These are phyloP conservation scores for Starmerella cellae DNA, from an alignment of 805 yeast species.

Conservation along the genomic window DNA sequence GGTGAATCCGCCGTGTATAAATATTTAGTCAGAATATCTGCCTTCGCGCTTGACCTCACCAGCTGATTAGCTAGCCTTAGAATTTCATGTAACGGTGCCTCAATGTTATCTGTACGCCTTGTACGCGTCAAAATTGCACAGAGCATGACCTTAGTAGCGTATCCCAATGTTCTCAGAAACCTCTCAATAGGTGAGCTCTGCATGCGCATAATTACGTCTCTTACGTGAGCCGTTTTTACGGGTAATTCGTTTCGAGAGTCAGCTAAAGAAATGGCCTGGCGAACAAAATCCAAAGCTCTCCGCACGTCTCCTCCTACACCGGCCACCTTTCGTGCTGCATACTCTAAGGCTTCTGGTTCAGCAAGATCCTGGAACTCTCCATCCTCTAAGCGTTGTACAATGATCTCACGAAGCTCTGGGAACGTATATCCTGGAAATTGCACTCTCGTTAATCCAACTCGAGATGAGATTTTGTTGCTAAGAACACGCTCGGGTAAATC, in stretches of 20 bases:
- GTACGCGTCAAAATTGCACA: constrained; percentile 51
- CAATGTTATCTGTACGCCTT: constrained; percentile 57
- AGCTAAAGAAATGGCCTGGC: constrained; percentile 68
- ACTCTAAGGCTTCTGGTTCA: constrained; percentile 50
- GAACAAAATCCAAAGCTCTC: constrained; percentile 74
- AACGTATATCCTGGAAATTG: constrained; percentile 82
- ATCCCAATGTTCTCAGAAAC: constrained; percentile 47
- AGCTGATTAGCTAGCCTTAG: constrained; percentile 59
- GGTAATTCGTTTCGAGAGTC: constrained; percentile 33
- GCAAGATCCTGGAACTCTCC: background rate
- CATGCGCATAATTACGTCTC: constrained; percentile 67
- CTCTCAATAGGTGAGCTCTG: constrained; percentile 57
- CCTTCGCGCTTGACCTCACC: constrained; percentile 32
- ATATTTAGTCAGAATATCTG: constrained; percentile 18
- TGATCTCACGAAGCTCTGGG: constrained; percentile 62
- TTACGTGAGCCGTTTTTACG: constrained; percentile 47
- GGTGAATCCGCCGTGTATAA: constrained; percentile 15
- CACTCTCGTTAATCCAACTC: constrained; percentile 76
- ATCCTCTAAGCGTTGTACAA: constrained; percentile 51
- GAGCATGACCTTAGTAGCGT: constrained; percentile 59
- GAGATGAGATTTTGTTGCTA: constrained; percentile 77
- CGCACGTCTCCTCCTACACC: constrained; percentile 97
- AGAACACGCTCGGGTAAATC: constrained; percentile 84
- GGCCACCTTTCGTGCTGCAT: constrained; percentile 88
- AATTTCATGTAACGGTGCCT: constrained; percentile 59